Evolutionary conservation across 352 stramenopile species (phyloP), one percentile per base, ranked within the genome.

Genomic region (Phytophthora kernoviae): DNA sequence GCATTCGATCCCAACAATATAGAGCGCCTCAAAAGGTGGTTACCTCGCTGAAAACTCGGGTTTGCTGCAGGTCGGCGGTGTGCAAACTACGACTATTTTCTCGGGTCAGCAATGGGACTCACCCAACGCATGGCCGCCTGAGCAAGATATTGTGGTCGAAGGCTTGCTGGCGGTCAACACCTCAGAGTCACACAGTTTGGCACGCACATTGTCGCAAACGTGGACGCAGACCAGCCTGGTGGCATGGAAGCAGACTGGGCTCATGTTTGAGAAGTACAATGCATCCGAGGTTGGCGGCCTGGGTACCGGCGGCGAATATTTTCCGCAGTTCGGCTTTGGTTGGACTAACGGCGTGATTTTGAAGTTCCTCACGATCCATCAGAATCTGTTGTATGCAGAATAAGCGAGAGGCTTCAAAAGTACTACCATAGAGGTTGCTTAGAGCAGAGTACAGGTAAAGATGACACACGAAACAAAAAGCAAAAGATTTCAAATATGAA

Each of bases 211-310:
- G 22, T 58, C 78, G 22, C 74, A 75, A 73, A 81, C 52, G 17
- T 96, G 86, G 85, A 76, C 87, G 21, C 47, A 74, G 8, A 68
- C 86, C n/a, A 81, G 78, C 54, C 57, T 93, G 18, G 61, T 53
- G 7, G 88, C 79, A 34, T 96, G 71, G 72, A 72, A 75, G 32
- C 63, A 87, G 42, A 91, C 80, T 21, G 81, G 84, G 11, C 65
- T 89, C 49, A 96, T 96, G 87, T 94, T 90, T 58, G 89, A 96
- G 57, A 96, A 96, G 75, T 96, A 95, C 66, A 90, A 96, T 56
- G 79, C 85, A 20, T 77, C 70, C 7, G 74, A 86, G 32, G 49
- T 88, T 4, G 87, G 87, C 26, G 77, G 75, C 0, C 66, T 91
- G 5, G 85, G 87, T 30, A 73, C 79, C 58, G 89, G 89, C 10